Conservation (phyloP, 2,329 filamentous ascomycete species). For the Exophiala spinifera region DNA sequence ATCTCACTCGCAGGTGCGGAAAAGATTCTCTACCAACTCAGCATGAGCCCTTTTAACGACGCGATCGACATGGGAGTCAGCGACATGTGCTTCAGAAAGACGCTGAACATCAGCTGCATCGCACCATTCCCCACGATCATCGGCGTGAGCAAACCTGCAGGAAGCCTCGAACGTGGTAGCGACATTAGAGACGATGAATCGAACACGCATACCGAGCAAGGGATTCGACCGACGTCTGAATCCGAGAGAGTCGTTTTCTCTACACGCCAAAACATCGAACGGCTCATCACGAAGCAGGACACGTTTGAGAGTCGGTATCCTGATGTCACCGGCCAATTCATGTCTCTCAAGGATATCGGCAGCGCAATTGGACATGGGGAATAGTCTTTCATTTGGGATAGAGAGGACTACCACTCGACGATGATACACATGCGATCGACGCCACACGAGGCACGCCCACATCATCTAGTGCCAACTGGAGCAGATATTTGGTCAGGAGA, state of each 20-base stretch:
- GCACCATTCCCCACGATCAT: slow-evolving; percentile 48
- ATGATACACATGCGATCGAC: too few species aligned
- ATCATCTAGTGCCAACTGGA: too few species aligned
- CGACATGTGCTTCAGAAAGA: slow-evolving; percentile 43
- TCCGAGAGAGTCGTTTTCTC: slow-evolving; percentile 32
- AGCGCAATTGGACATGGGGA: slow-evolving; percentile 3
- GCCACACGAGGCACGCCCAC: too few species aligned
- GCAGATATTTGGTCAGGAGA: too few species aligned
- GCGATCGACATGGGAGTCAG: slow-evolving; percentile 46
- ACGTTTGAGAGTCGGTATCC: not conserved
- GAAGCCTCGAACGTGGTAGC: slow-evolving; percentile 32
- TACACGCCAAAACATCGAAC: slow-evolving; percentile 30
- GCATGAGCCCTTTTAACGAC: slow-evolving; percentile 29
- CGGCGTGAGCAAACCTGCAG: slow-evolving; percentile 45
- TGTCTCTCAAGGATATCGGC: not conserved
- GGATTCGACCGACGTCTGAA: slow-evolving; percentile 16
- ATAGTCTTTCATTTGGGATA: too few species aligned
- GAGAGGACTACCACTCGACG: too few species aligned
- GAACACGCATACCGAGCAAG: slow-evolving; percentile 20
- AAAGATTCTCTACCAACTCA: slow-evolving; percentile 37
- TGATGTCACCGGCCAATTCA: not conserved
- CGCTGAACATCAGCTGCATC: slow-evolving; percentile 36
- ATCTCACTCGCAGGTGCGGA: slow-evolving; percentile 39
- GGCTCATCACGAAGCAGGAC: slow-evolving; percentile 22
- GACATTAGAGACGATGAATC: slow-evolving; percentile 31